Evolutionary conservation across 2,329 filamentous ascomycete species (phyloP).

Genomic region (Calonectria ilicicola): DNA sequence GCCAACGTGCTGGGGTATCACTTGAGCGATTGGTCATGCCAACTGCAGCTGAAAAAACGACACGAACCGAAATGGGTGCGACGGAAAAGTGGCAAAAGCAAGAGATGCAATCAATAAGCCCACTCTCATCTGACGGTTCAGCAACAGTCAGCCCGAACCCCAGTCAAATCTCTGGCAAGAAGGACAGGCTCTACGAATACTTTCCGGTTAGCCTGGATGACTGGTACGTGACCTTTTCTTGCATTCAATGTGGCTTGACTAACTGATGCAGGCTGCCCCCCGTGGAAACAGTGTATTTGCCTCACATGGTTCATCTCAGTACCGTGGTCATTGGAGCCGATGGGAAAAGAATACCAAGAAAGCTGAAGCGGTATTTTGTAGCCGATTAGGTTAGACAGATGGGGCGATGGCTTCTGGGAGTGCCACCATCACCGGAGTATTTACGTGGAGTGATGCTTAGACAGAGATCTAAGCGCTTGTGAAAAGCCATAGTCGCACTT

Average conservation of each 20-base stretch:
- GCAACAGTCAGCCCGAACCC: slow-evolving; percentile 43
- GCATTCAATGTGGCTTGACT: background rate
- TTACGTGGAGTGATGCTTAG: no score
- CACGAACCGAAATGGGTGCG: no score
- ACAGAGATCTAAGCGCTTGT: no score
- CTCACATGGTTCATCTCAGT: slow-evolving; percentile 93
- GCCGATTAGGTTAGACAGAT: slow-evolving; percentile 59
- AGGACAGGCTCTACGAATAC: slow-evolving; percentile 88
- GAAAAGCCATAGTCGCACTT: no score
- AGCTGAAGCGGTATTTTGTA: slow-evolving; percentile 78
- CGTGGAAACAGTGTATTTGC: slow-evolving; percentile 89
- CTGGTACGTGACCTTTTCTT: slow-evolving; percentile 62
- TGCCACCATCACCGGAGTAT: no score
- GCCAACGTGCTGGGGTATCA: no score
- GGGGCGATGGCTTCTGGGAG: no score
- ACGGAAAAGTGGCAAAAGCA: background rate
- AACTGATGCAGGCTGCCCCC: slow-evolving; percentile 75
- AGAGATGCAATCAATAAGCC: background rate
- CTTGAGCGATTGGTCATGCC: no score
- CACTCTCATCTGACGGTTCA: slow-evolving; percentile 57
- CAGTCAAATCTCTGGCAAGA: slow-evolving; percentile 53
- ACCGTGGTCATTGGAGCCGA: slow-evolving; percentile 76
- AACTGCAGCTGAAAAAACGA: no score
- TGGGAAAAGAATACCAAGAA: slow-evolving; percentile 73
- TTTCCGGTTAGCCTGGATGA: slow-evolving; percentile 92